Conservation (phyloP, 2,329 filamentous ascomycete species). For the Albophoma yamanashiensis region DNA sequence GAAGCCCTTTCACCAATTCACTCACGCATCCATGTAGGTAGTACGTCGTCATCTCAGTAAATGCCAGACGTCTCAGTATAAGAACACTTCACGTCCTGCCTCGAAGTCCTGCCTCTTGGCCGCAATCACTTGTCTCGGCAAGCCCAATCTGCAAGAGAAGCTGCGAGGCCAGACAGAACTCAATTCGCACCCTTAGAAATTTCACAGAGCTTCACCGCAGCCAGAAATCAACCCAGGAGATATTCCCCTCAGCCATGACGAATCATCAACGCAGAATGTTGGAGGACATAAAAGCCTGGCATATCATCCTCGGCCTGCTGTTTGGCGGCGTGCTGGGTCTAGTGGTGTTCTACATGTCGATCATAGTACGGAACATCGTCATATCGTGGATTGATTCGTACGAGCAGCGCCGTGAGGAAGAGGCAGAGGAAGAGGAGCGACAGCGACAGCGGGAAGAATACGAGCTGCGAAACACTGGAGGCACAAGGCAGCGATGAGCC, state of each 20-base stretch:
- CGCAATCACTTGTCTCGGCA: background rate
- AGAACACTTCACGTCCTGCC: background rate
- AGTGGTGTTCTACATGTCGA: background rate
- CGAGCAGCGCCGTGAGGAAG: background rate
- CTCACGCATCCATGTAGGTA: background rate
- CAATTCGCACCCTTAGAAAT: background rate
- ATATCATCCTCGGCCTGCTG: background rate
- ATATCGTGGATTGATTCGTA: background rate
- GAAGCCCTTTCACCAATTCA: background rate
- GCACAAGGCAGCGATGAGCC: background rate
- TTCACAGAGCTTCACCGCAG: background rate
- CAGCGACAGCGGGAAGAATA: background rate
- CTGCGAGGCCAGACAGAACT: background rate
- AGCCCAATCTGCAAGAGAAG: background rate
- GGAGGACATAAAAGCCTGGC: background rate
- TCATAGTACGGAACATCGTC: background rate
- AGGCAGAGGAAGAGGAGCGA: too few relatives aligned
- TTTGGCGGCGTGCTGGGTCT: background rate
- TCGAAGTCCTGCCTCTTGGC: background rate
- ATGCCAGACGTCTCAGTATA: background rate
- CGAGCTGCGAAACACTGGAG: background rate
- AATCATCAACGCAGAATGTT: background rate
- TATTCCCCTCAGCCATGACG: background rate
- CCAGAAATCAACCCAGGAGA: background rate
- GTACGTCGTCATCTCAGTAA: background rate